phyloP scores from a whole-genome alignment of 2,329 filamentous ascomycete species.

The Decorospora gaudefroyi region DNA sequence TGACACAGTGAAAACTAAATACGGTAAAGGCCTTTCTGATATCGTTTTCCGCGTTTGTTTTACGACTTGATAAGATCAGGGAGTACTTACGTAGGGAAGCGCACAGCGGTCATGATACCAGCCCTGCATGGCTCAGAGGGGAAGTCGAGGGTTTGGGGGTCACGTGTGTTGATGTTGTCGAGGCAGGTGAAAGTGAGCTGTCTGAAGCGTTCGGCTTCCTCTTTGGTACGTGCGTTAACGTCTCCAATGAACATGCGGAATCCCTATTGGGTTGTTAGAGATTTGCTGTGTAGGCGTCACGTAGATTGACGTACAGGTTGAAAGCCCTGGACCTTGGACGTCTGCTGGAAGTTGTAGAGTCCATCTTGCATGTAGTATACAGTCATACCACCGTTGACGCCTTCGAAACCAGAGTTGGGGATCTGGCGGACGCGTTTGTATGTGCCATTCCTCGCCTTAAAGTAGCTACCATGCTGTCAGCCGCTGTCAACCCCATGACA shows the following conservation, averaged over 20 bases:
- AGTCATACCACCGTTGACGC: conserved; percentile 33
- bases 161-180: conserved; percentile 46
- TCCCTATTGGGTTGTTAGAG: conserved; percentile 27
- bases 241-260: conserved; percentile 38
- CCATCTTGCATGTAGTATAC: conserved; percentile 41
- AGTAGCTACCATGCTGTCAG: conserved; percentile 22
- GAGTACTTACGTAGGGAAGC: conserved; percentile 42
- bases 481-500: too few relatives aligned
- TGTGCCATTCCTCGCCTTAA: conserved; percentile 36
- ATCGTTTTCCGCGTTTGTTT: too few relatives aligned
- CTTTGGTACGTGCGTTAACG: conserved; percentile 35
- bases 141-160: conserved; percentile 50
- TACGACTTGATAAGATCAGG: neutral
- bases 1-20: too few relatives aligned
- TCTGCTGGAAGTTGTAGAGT: conserved; percentile 33
- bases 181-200: conserved; percentile 55
- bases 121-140: conserved; percentile 48
- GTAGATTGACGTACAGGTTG: conserved; percentile 29
- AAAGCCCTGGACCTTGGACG: conserved; percentile 51
- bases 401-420: conserved; percentile 37
- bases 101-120: conserved; percentile 52
- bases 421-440: conserved; percentile 35
- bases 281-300: conserved; percentile 8
- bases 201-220: conserved; percentile 47
- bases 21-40: too few relatives aligned